Conservation (phyloP, 2,329 filamentous ascomycete species). For the Pestalotiopsis sp. region DNA sequence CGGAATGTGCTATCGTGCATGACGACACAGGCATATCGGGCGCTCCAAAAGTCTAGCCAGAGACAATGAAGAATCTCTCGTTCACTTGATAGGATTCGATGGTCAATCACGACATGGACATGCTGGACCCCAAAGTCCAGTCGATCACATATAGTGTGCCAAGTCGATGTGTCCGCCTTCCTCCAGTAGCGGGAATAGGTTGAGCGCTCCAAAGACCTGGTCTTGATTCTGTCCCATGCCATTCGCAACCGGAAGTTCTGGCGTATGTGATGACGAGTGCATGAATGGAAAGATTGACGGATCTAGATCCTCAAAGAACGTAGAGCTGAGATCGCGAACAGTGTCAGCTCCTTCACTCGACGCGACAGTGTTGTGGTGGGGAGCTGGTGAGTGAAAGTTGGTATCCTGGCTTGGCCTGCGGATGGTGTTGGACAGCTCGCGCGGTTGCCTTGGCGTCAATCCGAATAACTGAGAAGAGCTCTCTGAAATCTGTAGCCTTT, state of each 20-base stretch:
- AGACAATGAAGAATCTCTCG: no score
- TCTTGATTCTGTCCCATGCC: constrained; percentile 40
- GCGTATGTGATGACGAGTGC: constrained; percentile 18
- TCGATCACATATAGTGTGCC: constrained; percentile 36
- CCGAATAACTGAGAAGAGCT: constrained; percentile 56
- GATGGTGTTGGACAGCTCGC: background rate
- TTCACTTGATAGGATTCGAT: no score
- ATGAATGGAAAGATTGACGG: constrained; percentile 26
- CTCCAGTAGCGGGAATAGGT: constrained; percentile 54
- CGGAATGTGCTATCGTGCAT: no score
- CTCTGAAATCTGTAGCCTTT: constrained; percentile 49
- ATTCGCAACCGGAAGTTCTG: constrained; percentile 43
- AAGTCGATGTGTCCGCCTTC: constrained; percentile 56
- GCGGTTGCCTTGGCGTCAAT: constrained; percentile 39
- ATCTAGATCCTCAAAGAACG: constrained; percentile 20
- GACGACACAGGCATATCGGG: no score
- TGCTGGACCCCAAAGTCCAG: background rate
- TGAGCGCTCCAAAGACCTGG: constrained; percentile 45
- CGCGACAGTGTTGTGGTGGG: background rate
- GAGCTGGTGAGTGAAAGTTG: constrained; percentile 1
- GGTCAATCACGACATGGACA: background rate
- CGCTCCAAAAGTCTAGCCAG: no score
- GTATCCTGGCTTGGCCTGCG: background rate
- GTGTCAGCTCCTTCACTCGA: background rate
- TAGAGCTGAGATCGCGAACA: constrained; percentile 1